Evolutionary conservation across 2,329 filamentous ascomycete genomes (phyloP), one percentile per base, ranked within the genome.

Genomic region (Scedosporium dehoogii): DNA sequence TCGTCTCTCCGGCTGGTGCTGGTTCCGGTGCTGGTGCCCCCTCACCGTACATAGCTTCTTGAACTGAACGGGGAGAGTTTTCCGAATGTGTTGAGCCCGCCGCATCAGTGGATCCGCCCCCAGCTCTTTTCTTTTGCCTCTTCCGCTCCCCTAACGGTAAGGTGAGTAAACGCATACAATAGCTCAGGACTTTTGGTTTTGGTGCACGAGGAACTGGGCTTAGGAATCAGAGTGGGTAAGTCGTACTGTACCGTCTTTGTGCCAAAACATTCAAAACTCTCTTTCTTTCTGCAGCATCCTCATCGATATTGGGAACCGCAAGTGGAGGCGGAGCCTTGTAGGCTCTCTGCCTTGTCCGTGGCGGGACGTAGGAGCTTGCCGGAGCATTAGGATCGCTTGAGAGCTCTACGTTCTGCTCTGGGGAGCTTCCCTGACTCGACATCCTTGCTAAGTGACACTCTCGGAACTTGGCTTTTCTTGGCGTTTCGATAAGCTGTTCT

Each of bases 241-340:
- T n/a, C 69, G 68, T 66, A 81, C 80, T 73, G 62, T 84, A 84
- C 72, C 81, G 73, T 56, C 81, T 74, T 64, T 84, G 81, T 1
- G 81, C 81, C 42, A 84, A 69, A 9, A 84, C 78, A 62, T 83
- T 83, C 23, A 84, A 65, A 1, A 82, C 73, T 10, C 81, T 73
- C 68, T 83, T 84, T 23, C 81, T 73, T 69, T 84, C 81, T 2
- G 75, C 72, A 1, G 81, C 78, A 70, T 84, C 75, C 23, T 82
- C 73, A 4, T 80, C 76, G 18, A 81, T 79, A 58, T 79, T 68
- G 4, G 80, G 80, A 6, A 82, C 74, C 1, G 72, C 70, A 6
- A 82, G 69, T 2, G 68, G n/a, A 4, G 74, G 71, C 2, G 75
- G 73, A 18, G 74, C 64, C 66, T 79, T 80, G 64, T 74, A 69